phyloP scores from a whole-genome alignment of 257 asterid species.

The Solanum appendiculatum region DNA sequence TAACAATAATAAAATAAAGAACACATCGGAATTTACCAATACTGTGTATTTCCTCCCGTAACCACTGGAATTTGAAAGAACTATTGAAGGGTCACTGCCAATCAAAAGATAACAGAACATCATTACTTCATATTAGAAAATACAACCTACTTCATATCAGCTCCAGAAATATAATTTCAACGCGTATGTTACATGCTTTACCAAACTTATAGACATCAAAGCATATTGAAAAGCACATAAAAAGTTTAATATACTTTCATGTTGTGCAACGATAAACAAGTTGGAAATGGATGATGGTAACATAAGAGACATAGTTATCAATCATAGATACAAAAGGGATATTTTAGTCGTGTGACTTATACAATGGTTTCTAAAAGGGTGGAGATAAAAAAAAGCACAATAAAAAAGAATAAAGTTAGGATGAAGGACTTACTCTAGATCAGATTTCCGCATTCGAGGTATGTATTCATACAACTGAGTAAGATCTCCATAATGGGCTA shows the following conservation, averaged over 20 bases:
- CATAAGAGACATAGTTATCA: not conserved
- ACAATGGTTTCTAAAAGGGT: not conserved
- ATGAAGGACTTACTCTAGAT: slow-evolving; percentile 51
- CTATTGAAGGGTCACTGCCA: slow-evolving; percentile 41
- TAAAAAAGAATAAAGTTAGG: not conserved
- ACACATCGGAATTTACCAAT: slow-evolving; percentile 36
- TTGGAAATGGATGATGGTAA: not conserved
- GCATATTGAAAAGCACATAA: not conserved
- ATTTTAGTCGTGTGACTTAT: not conserved
- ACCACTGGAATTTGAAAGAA: slow-evolving; percentile 22
- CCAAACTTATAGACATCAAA: not conserved
- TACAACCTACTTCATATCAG: not conserved
- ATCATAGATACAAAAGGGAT: not conserved
- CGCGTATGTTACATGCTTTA: not conserved
- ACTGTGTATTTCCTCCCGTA: slow-evolving; percentile 53
- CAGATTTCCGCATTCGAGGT: slow-evolving; percentile 76
- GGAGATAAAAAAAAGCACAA: not conserved
- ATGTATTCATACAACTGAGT: slow-evolving; percentile 74
- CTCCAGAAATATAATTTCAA: not conserved
- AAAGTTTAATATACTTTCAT: not conserved
- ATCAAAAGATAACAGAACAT: not conserved
- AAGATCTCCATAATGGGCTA: slow-evolving; percentile 63
- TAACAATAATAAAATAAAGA: not conserved
- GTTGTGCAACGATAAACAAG: not conserved
- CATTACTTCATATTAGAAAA: not conserved